Percentiles rank a stretch among this genome's conserved stretches.
Conservation (phyloP, 2,329 filamentous ascomycete genomes). For the Colletotrichum destructivum region DNA sequence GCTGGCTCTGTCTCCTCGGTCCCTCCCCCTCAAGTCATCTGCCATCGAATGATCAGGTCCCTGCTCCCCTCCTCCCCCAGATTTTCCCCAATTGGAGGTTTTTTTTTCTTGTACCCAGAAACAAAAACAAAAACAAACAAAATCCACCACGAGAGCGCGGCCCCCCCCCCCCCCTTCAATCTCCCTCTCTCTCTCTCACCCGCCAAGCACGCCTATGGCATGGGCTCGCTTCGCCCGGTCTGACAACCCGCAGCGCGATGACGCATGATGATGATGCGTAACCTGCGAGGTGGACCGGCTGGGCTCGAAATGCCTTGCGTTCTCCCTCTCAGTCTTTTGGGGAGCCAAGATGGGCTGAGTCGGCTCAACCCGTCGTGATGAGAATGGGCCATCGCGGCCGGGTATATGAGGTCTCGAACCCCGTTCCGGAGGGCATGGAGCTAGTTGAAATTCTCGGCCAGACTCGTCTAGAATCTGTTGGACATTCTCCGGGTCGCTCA, state of each 20-base stretch:
- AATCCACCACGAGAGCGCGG: too few species aligned
- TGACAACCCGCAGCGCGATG: constrained; percentile 34
- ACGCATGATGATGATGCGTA: constrained; percentile 32
- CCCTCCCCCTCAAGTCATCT: not conserved
- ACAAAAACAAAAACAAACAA: not conserved
- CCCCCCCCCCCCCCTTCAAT: too few species aligned
- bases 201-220: constrained; percentile 33
- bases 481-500: not conserved
- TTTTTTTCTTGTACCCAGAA: not conserved
- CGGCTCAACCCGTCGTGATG: not conserved
- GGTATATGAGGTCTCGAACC: constrained; percentile 6
- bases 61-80: not conserved
- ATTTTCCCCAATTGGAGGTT: not conserved
- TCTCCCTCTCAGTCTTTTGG: too few species aligned
- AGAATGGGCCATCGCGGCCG: not conserved
- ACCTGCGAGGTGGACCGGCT: not conserved
- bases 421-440: too few species aligned
- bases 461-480: not conserved
- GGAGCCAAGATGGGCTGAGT: constrained; percentile 5
- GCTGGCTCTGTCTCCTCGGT: not conserved
- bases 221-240: constrained; percentile 37
- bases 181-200: too few species aligned
- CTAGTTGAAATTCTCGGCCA: not conserved
- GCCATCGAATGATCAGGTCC: too few species aligned
- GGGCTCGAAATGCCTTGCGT: not conserved